Evolutionary conservation across 176 grass and related monocot genomes (phyloP).

Genomic region (Bonia amplexicaulis): DNA sequence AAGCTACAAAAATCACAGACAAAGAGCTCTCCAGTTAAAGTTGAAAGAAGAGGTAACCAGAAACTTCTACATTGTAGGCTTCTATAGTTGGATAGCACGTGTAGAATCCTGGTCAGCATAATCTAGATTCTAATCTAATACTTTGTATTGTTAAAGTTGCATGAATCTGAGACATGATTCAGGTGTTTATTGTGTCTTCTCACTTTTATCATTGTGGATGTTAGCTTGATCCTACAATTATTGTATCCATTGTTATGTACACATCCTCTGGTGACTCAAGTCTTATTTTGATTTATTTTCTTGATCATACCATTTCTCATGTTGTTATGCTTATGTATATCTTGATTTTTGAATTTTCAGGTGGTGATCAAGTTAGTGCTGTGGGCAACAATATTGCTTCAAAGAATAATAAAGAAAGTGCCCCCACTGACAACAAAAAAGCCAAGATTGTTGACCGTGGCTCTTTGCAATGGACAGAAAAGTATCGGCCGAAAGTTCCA

Average conservation of each 20-base stretch:
- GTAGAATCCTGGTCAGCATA: neutral
- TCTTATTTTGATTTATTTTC: slow-evolving; percentile 6
- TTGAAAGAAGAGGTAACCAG: slow-evolving; percentile 58
- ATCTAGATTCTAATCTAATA: neutral
- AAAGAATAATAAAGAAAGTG: slow-evolving; percentile 47
- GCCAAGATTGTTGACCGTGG: slow-evolving; percentile 43
- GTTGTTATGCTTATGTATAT: slow-evolving; percentile 20
- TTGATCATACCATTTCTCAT: slow-evolving; percentile 7
- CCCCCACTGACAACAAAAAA: slow-evolving; percentile 49
- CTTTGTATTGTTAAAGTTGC: neutral
- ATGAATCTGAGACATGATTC: slow-evolving; percentile 17
- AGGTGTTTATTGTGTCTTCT: neutral
- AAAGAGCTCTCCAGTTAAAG: slow-evolving; percentile 63
- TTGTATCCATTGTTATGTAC: neutral
- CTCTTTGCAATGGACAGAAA: slow-evolving; percentile 91
- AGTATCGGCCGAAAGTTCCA: slow-evolving; percentile 90
- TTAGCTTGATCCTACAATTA: slow-evolving; percentile 14
- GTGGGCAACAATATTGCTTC: slow-evolving; percentile 44
- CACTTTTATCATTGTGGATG: slow-evolving; percentile 12
- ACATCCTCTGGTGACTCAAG: neutral
- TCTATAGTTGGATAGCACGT: slow-evolving; percentile 6
- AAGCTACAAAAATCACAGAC: slow-evolving; percentile 50
- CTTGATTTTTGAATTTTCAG: slow-evolving; percentile 42
- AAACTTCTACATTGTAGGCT: slow-evolving; percentile 21
- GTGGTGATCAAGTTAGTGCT: slow-evolving; percentile 38